A percentile compares a stretch with the other conserved stretches of the same genome.
Evolutionary conservation across 257 asterid genomes (phyloP).

Genomic region (Rauvolfia tetraphylla): DNA sequence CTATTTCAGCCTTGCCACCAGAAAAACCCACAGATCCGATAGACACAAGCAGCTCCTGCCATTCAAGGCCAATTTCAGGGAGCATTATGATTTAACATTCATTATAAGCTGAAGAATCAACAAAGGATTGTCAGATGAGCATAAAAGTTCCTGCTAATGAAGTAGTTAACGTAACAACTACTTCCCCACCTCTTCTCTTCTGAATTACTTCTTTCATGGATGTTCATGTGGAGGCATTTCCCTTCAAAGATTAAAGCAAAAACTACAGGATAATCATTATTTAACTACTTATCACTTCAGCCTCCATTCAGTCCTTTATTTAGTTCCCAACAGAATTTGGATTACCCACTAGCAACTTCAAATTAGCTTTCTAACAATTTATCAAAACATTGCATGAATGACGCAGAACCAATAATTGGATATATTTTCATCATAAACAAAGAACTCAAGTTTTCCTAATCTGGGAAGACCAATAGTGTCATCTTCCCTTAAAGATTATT

Average conservation of each 20-base stretch:
- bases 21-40: slow-evolving; percentile 60
- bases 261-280: not conserved
- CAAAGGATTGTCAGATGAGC: not conserved
- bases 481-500: not conserved
- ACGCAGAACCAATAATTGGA: not conserved
- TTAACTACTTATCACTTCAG: not conserved
- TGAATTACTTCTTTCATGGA: not conserved
- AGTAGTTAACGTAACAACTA: not conserved
- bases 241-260: not conserved
- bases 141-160: not conserved
- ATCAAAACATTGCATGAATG: not conserved
- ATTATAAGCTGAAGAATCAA: not conserved
- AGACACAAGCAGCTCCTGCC: slow-evolving; percentile 75
- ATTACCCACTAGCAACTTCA: no score
- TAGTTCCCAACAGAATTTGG: not conserved
- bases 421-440: not conserved
- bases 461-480: not conserved
- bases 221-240: not conserved
- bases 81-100: not conserved
- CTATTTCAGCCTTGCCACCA: slow-evolving; percentile 71
- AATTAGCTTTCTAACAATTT: not conserved
- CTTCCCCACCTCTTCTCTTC: not conserved
- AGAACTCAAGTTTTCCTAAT: not conserved
- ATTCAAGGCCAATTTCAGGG: slow-evolving; percentile 17
- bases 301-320: not conserved